Percentiles rank a stretch among this genome's conserved stretches.
phyloP scores from a whole-genome alignment of 2,329 filamentous ascomycete species.

The Talaromyces albobiverticillius region DNA sequence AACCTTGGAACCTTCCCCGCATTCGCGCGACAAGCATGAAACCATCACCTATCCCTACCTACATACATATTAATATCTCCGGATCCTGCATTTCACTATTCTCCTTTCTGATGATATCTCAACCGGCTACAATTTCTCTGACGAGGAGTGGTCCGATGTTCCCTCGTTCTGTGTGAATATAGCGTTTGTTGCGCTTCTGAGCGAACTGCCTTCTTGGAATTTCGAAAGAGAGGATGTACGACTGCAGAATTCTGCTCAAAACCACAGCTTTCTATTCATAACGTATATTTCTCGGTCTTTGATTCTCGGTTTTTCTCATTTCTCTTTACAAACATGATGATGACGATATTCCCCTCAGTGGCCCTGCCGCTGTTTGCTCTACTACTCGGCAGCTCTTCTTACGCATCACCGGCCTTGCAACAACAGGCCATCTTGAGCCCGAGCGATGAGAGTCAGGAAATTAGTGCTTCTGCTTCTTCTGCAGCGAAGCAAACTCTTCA shows the following conservation, averaged over 20 bases:
- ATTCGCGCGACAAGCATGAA: not conserved
- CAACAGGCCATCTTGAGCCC: not conserved
- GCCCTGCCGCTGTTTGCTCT: slow-evolving; percentile 8
- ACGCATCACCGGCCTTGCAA: slow-evolving; percentile 4
- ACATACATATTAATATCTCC: not conserved
- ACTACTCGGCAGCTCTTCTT: not conserved
- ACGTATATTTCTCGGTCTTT: not conserved
- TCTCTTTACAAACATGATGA: not conserved
- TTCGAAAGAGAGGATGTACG: not conserved
- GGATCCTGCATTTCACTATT: not conserved
- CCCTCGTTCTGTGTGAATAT: not conserved
- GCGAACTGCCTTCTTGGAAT: no score
- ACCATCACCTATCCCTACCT: not conserved
- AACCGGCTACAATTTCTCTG: not conserved
- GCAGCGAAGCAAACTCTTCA: slow-evolving; percentile 25
- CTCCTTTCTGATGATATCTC: not conserved
- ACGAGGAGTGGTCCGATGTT: slow-evolving; percentile 1
- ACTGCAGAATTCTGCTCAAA: not conserved
- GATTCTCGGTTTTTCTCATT: not conserved
- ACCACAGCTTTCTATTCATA: not conserved
- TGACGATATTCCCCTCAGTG: not conserved
- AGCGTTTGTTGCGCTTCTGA: not conserved
- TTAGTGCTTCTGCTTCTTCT: not conserved
- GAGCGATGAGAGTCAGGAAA: not conserved
- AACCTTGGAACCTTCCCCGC: not conserved